Conservation (phyloP, 2,329 filamentous ascomycete genomes). For the Xylaria sp. region DNA sequence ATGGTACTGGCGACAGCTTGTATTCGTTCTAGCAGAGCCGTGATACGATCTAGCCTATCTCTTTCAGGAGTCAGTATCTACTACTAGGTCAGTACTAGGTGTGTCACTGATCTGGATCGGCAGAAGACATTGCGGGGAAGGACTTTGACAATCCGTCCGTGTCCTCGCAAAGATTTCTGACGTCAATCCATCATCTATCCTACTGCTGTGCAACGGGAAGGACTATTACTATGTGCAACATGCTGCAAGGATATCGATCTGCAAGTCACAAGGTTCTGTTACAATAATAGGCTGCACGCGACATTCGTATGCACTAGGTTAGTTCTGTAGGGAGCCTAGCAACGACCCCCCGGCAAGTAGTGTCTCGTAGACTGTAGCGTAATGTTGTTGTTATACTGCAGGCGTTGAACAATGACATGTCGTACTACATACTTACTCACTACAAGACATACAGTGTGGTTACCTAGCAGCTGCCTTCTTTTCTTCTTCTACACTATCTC, state of each 20-base stretch:
- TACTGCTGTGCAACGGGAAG: background rate
- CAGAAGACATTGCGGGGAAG: slow-evolving; percentile 31
- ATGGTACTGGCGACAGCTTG: background rate
- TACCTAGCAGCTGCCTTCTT: background rate
- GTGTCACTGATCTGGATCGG: slow-evolving; percentile 23
- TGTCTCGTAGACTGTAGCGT: no score
- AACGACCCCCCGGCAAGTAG: background rate
- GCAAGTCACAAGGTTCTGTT: slow-evolving; percentile 2
- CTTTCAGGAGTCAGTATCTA: slow-evolving; percentile 15
- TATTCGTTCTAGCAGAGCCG: no score
- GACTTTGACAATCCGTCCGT: slow-evolving; percentile 15
- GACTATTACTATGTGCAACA: slow-evolving; percentile 12
- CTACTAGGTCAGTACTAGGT: no score
- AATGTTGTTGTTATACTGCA: slow-evolving; percentile 1
- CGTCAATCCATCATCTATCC: slow-evolving; percentile 24
- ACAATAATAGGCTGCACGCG: slow-evolving; percentile 13
- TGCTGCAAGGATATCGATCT: slow-evolving; percentile 26
- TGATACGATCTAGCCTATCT: slow-evolving; percentile 1
- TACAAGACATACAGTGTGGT: slow-evolving; percentile 11
- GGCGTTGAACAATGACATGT: slow-evolving; percentile 13
- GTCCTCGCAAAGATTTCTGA: slow-evolving; percentile 28
- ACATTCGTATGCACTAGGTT: slow-evolving; percentile 17
- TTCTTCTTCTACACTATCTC: background rate
- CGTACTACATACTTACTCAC: slow-evolving; percentile 3
- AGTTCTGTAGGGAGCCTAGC: slow-evolving; percentile 9